Percentiles rank a stretch among this genome's conserved stretches.
phyloP scores from a whole-genome alignment of 352 stramenopile genomes.

The Phytopythium aichiense region DNA sequence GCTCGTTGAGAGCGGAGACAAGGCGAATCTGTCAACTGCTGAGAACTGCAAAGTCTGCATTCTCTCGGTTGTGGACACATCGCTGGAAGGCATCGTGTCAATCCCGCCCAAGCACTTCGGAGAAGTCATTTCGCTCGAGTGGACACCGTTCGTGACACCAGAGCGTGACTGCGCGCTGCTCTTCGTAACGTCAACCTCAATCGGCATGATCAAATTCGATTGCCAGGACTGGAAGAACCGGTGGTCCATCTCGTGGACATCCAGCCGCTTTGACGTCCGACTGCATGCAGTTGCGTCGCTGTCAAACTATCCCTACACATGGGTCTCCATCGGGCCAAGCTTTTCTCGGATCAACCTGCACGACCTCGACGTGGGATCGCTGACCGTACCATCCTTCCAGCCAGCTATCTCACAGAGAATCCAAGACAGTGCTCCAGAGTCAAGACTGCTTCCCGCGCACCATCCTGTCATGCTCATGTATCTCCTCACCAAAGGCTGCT shows the following conservation, averaged over 20 bases:
- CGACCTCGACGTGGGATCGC: slow-evolving; percentile 30
- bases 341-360: slow-evolving; percentile 55
- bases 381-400: slow-evolving; percentile 7
- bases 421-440: slow-evolving; percentile 11
- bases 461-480: slow-evolving; percentile 72
- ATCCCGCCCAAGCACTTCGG: slow-evolving; percentile 62
- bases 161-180: slow-evolving; percentile 55
- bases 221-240: slow-evolving; percentile 28
- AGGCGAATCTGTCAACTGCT: slow-evolving; percentile 1
- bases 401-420: slow-evolving; percentile 1
- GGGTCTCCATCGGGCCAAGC: slow-evolving; percentile 43
- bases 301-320: slow-evolving; percentile 43
- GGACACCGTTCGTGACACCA: slow-evolving; percentile 47
- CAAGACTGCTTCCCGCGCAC: slow-evolving; percentile 26
- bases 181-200: slow-evolving; percentile 60
- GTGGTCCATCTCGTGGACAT: slow-evolving; percentile 61
- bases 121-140: slow-evolving; percentile 52
- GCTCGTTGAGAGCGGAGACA: slow-evolving; percentile 33
- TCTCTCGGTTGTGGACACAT: slow-evolving; percentile 41
- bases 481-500: slow-evolving; percentile 61
- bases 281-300: slow-evolving; percentile 50
- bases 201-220: slow-evolving; percentile 61
- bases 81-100: slow-evolving; percentile 46
- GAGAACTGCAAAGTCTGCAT: slow-evolving; percentile 44
- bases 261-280: slow-evolving; percentile 50